These are phyloP conservation scores for Russula brevipes DNA, from an alignment of 768 basidiomycete species.

Conservation along the genomic window DNA sequence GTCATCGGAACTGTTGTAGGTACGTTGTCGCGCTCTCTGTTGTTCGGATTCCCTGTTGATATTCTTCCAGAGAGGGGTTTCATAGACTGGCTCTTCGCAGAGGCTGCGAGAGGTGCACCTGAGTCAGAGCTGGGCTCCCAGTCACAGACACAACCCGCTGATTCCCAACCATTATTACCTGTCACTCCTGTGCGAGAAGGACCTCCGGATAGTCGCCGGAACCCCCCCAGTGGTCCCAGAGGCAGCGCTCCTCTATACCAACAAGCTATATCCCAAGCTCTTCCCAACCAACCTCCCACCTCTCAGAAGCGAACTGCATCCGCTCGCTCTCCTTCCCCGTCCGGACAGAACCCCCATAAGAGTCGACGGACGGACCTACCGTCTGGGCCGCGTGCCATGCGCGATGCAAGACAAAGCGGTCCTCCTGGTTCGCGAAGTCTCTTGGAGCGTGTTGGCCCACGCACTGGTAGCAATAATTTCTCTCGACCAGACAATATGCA, in stretches of 20 bases:
- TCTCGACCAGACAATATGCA: conserved; percentile 58
- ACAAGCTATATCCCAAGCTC: conserved; percentile 46
- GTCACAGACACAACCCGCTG: conserved; percentile 32
- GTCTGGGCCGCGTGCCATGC: conserved; percentile 83
- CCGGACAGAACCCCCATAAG: conserved; percentile 46
- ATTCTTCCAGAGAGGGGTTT: conserved; percentile 61
- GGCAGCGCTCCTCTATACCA: conserved; percentile 56
- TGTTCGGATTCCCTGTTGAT: conserved; percentile 15
- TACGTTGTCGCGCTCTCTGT: conserved; percentile 33
- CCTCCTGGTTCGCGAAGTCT: conserved; percentile 53
- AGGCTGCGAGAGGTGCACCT: conserved; percentile 65
- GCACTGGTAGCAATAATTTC: conserved; percentile 1
- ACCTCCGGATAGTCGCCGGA: conserved; percentile 39
- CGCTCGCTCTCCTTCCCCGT: conserved; percentile 29
- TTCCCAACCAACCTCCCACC: conserved; percentile 22
- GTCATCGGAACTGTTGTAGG: conserved; percentile 82
- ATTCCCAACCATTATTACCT: conserved; percentile 28
- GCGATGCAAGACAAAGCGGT: conserved; percentile 32
- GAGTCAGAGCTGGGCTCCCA: conserved; percentile 34
- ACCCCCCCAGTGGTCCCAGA: conserved; percentile 46
- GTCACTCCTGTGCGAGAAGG: conserved; percentile 28
- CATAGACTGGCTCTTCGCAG: conserved; percentile 83
- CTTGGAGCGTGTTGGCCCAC: conserved; percentile 67
- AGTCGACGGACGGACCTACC: conserved; percentile 71
- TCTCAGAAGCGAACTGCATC: conserved; percentile 29